Evolutionary conservation across 108 stramenopile genomes (phyloP), one percentile per base, ranked within the genome.

Genomic region (Nitzschia putrida): DNA sequence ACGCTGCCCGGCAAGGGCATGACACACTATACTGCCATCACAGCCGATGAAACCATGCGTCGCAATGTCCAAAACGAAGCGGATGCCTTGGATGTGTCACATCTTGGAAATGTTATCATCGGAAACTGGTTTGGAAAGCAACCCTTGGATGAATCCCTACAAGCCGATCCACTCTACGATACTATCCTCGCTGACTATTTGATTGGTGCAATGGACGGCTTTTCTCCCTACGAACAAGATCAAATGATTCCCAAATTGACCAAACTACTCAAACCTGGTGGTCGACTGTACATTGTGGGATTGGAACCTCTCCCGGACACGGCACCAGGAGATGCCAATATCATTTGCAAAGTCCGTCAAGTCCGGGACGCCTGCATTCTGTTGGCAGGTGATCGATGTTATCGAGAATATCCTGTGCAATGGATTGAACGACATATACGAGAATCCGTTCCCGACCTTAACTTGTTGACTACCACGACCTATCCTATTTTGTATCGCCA

Each of bases 171-270:
- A 47, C 45, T 39, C 20, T 95, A 69, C 64, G 88, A 95, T 53
- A 88, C 88, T 7, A 95, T 98, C 18, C 76, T 98, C 34, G 94
- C 91, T 10, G 98, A 98, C 63, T 98, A 98, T 68, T 70, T 98
- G 23, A 86, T 98, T 39, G 98, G 98, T 13, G 98, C 98, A 22
- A 95, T 98, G 73, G 98, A 97, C 66, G 96, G 96, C 8, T 98
- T 98, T 69, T 81, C 83, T 10, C 98, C 98, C 3, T 98, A 97
- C 72, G 79, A 85, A 52, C 97, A 98, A 80, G 95, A 98, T 71
- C 53, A 67, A 16, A 95, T 96, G 61, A 88, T 98, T 47, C 74
- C 86, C 14, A 80, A 95, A 41, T 79, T 98, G 25, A 58, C 76
- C 20, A 66, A 68, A 6, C 89, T 92, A 45, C 71, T 98, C 9